Base-by-base conservation (phyloP, 2,329 filamentous ascomycete species). In the Chaetomiaceae sp. region DNA sequence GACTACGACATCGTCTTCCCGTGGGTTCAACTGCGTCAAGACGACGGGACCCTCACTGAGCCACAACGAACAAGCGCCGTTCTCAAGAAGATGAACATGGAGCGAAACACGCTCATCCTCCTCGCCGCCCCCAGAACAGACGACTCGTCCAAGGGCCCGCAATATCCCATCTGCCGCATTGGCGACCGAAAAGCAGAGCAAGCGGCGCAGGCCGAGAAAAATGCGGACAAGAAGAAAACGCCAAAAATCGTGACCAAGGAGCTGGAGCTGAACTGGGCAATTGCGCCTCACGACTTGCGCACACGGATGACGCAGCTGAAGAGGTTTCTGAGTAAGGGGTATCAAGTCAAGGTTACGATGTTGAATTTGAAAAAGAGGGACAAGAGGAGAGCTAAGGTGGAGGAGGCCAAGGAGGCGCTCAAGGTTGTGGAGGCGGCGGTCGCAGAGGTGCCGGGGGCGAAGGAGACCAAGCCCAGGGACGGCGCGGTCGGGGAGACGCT, bases 191-290 rank as follows among this genome's bases (percentile, higher is more conserved):
- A 69, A 41, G 78, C 73, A 1, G 70, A 78, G 48, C 13, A 25
- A 7, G 45, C 69, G 71, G 55, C 69, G 74, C 14, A 41, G 29
- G 20, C 20, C 8, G 41, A 48, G 25, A 51, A 43, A 59, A 66
- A 69, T 45, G 60, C 67, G 37, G 75, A 75, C 56, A 69, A 75
- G 56, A 73, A 70, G 58, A 73, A 70, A 58, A 72, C 73, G 57
- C 69, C 71, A 61, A 73, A 66, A 59, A 64, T 72, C 32, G 76
- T 74, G 59, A 66, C 69, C 14, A 96, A 96, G 73, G 85, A 86
- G 65, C 69, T 96, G n/a, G 91, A 96, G 71, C 62, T 97, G 62
- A 92, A 90, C 68, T 97, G 91, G 91, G 84, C 86, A 30, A 95
- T 95, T 64, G 84, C 84, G 56, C 65, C 70, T 11, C 80, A 92